These are phyloP conservation scores for Boletus speciosus DNA, from an alignment of 768 basidiomycete genomes.

Conservation along the genomic window DNA sequence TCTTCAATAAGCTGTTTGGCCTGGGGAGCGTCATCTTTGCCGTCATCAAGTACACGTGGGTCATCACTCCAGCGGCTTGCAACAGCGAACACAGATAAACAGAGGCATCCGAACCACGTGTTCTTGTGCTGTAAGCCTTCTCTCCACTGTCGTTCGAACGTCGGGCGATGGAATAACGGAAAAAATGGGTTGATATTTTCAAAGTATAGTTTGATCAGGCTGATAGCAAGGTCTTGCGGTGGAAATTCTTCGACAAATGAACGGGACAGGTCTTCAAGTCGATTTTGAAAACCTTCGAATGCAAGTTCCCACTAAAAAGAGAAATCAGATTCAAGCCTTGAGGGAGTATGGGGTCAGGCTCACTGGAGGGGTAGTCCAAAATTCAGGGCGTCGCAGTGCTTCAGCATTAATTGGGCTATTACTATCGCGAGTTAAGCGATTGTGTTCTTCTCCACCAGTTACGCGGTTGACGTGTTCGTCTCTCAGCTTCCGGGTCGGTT, in stretches of 20 bases:
- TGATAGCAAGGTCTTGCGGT: constrained; percentile 52
- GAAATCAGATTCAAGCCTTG: not conserved
- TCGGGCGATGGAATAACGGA: constrained; percentile 69
- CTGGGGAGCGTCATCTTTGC: constrained; percentile 20
- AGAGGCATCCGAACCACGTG: constrained; percentile 57
- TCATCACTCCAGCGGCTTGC: constrained; percentile 67
- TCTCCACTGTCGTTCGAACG: constrained; percentile 61
- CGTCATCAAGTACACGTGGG: constrained; percentile 48
- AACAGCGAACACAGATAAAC: constrained; percentile 64
- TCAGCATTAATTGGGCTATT: constrained; percentile 21
- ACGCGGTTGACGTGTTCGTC: constrained; percentile 46
- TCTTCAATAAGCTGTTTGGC: constrained; percentile 27
- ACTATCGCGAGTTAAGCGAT: constrained; percentile 16
- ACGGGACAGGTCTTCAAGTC: constrained; percentile 25
- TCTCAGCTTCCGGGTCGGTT: constrained; percentile 50
- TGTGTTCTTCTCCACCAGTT: constrained; percentile 15
- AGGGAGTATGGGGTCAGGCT: constrained; percentile 19
- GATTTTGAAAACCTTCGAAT: constrained; percentile 45
- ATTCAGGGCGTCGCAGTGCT: constrained; percentile 40
- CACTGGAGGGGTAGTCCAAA: constrained; percentile 59
- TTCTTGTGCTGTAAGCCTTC: constrained; percentile 52
- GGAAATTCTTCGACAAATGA: constrained; percentile 52
- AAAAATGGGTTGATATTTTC: constrained; percentile 51
- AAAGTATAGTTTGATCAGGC: constrained; percentile 70
- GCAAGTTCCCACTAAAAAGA: constrained; percentile 53